Evolutionary conservation across 352 stramenopile genomes (phyloP), one percentile per base, ranked within the genome.

Genomic region (Thalassiosira mediterranea): DNA sequence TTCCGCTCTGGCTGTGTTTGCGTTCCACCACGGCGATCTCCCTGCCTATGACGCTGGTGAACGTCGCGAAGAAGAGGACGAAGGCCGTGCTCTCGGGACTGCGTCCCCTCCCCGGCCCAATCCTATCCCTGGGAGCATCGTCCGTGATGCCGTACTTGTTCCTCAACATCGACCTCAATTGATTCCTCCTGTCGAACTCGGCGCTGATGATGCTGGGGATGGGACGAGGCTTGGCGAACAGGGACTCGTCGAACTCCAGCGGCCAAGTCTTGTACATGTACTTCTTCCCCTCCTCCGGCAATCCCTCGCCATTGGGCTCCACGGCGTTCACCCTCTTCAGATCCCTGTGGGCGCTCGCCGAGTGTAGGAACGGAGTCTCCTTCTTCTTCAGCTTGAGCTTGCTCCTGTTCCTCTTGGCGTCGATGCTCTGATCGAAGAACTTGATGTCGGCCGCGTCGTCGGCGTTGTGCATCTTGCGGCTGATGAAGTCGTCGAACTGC

Each of bases 371-470:
- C 3, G 88, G 85, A 21, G 90, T 94, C 10, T 93, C 83, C n/a
- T 81, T 74, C 62, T 94, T 94, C 56, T 86, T 90, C 10, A 93
- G 58, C 26, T 88, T 89, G 29, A 92, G 34, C 31, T 85, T 87
- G 57, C 79, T 92, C 10, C 90, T 67, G 59, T 94, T 94, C 40
- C 88, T 77, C 78, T 94, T 95, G 15, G 85, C 88, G 62, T 92
- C 82, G 23, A 95, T 90, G 34, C 81, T 91, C 71, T 94, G 83
- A 66, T 95, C 87, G 73, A 95, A 95, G 58, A 95, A 95, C 11
- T 86, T 90, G 4, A 95, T 63, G 52, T 93, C 90, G 1, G 87
- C 82, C n/a, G 62, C 75, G 38, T 91, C 72, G 49, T 75, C 72
- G 7, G 87, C 83, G 58, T 84, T 88, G 54, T 92, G 90, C 59